Base-by-base conservation (phyloP, 2,329 filamentous ascomycete genomes). In the Thielaviopsis musarum region DNA sequence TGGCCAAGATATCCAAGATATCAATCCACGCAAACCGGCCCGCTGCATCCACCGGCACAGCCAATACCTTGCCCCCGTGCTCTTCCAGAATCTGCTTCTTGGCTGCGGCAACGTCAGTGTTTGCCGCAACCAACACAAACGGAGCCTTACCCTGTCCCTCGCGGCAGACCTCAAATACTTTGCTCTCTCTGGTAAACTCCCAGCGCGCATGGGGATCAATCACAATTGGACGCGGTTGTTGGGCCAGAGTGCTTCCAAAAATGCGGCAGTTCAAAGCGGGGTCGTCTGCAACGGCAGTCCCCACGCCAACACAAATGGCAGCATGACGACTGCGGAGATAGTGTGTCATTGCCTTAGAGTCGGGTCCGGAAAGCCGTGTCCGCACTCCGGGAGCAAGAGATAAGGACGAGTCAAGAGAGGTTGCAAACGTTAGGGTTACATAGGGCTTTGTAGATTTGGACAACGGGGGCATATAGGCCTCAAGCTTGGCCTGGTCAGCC, bases 271-370 rank as follows among this genome's bases (percentile, higher is more conserved):
- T 96, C 58, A 97, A 74, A 2, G 82, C 83, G 2, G 91, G 91
- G 67, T 95, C 81, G 69, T 97, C 91, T 21, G 88, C 85, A 26
- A 88, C 74, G 7, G 89, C 87, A 1, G 91, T 97, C 2, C 86
- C 86, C 4, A 85, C 88, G 22, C 91, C 91, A 34, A 97, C 76
- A 24, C 94, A 77, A 65, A 96, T 95, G 48, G 88, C 89, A 63
- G 87, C 82, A 71, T 97, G 90, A 17, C 78, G 80, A 13, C 84
- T 84, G 66, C 91, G 87, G 28, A 97, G 79, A 69, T 87, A 88
- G 71, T 97, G 91, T 0, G 91, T 96, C 88, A 97, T 94, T 58
- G 87, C 80, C 71, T 95, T 95, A 45, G 88, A 88, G 63, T 84
- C 77, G 0, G 85, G 80, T 3, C 91, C 91, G 1, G 91, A 97